A percentile compares a stretch with the other conserved stretches of the same genome.
phyloP scores from a whole-genome alignment of 495 filamentous ascomycete species.

The Umbilicaria muhlenbergii region DNA sequence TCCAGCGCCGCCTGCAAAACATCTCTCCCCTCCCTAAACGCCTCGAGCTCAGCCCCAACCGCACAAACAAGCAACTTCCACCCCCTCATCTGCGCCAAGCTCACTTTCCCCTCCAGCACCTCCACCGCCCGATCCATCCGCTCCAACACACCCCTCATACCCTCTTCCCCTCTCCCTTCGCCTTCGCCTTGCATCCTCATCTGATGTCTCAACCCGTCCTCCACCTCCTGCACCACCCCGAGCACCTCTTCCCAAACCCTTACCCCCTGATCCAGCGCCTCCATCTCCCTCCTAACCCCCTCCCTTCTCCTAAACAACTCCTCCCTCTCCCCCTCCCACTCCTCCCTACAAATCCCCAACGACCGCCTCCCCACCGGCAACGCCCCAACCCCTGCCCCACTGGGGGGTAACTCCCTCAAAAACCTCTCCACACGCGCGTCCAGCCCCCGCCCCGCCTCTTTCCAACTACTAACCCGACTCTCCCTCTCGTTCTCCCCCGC shows the following conservation, averaged over 20 bases:
- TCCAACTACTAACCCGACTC: conserved; percentile 44
- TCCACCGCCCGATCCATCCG: conserved; percentile 28
- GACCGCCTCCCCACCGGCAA: conserved; percentile 57
- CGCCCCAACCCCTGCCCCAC: conserved; percentile 27
- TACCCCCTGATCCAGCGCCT: conserved; percentile 71
- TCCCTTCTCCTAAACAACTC: conserved; percentile 39
- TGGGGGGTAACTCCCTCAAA: conserved; percentile 32
- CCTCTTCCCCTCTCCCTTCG: conserved; percentile 12
- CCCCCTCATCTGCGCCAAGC: conserved; percentile 31
- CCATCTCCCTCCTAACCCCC: conserved; percentile 49
- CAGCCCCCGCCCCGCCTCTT: conserved; percentile 26
- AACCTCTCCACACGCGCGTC: conserved; percentile 27
- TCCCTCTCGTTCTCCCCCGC: conserved; percentile 48
- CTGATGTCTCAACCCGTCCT: conserved; percentile 40
- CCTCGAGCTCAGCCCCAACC: conserved; percentile 77
- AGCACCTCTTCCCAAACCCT: conserved; percentile 63
- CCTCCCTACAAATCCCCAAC: conserved; percentile 58
- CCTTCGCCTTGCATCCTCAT: conserved; percentile 33
- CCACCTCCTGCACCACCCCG: conserved; percentile 49
- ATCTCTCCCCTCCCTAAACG: conserved; percentile 51
- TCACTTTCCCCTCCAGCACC: conserved; percentile 22
- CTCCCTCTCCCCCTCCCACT: conserved; percentile 53
- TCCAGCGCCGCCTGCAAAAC: conserved; percentile 42
- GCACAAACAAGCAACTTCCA: conserved; percentile 87
- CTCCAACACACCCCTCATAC: conserved; percentile 22